Conservation (phyloP, 129 eudicot species). For the Silybum marianum region DNA sequence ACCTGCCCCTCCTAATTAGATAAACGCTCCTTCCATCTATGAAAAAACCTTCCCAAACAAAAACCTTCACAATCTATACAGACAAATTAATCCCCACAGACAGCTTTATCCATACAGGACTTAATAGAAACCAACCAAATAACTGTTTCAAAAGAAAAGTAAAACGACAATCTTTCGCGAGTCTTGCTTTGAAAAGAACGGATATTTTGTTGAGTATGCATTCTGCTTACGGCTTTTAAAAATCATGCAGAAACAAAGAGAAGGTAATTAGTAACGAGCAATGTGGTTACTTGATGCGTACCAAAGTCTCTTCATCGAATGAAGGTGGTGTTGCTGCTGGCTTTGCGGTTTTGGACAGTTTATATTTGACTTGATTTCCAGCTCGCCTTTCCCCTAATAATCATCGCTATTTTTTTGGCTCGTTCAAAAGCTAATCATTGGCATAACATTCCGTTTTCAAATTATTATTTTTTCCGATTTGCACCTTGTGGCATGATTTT, state of each 20-base stretch:
- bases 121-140: background rate
- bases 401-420: constrained; percentile 2
- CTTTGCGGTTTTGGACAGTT: constrained; percentile 91
- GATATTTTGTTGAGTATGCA: background rate
- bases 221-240: background rate
- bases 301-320: constrained; percentile 89
- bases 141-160: background rate
- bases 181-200: background rate
- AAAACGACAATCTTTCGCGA: background rate
- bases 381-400: background rate
- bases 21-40: too few relatives aligned
- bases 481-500: constrained; percentile 7
- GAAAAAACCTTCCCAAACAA: too few relatives aligned
- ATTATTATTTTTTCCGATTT: background rate
- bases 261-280: constrained; percentile 55
- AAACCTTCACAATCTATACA: too few relatives aligned
- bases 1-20: too few relatives aligned
- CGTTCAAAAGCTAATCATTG: constrained; percentile 14
- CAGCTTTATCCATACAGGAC: too few relatives aligned
- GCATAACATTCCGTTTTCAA: background rate
- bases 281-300: constrained; percentile 89
- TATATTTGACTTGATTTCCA: constrained; percentile 58
- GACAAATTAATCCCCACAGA: too few relatives aligned
- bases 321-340: constrained; percentile 99
- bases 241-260: constrained; percentile 62